These are phyloP conservation scores for Chenopodium suecicum DNA, from an alignment of 148 eudicot species.

Conservation along the genomic window DNA sequence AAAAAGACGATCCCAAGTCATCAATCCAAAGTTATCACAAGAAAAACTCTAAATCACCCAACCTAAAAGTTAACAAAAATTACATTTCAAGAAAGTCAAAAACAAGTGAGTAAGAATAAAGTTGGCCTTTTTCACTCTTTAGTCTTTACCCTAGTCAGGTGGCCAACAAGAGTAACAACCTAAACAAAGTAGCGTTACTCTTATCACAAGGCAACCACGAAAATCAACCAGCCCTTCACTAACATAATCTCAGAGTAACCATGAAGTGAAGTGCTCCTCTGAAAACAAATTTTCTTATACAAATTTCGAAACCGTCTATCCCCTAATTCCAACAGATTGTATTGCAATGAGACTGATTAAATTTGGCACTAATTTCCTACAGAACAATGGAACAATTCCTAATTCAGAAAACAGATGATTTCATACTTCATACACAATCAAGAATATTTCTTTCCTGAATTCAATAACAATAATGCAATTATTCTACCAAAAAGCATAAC, in stretches of 20 bases:
- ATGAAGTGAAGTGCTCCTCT: not conserved
- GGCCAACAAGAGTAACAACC: too few relatives aligned
- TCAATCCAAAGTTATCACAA: not conserved
- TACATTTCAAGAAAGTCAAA: not conserved
- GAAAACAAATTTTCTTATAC: not conserved
- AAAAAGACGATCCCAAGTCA: not conserved
- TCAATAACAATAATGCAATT: not conserved
- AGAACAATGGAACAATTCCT: not conserved
- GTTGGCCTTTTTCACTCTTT: not conserved
- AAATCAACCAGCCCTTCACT: not conserved
- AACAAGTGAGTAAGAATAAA: not conserved
- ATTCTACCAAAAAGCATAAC: not conserved
- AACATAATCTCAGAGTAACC: not conserved
- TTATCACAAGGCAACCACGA: not conserved
- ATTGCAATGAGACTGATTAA: too few relatives aligned
- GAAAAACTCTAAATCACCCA: not conserved
- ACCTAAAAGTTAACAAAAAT: not conserved
- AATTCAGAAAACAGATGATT: too few relatives aligned
- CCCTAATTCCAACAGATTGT: too few relatives aligned
- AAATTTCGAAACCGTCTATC: not conserved
- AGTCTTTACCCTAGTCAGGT: too few relatives aligned
- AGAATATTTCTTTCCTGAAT: conserved; percentile 15
- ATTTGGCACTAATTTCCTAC: not conserved
- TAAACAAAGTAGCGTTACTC: not conserved
- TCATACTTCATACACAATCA: conserved; percentile 6